These are phyloP conservation scores for Ceratocystis diversiconidia DNA, from an alignment of 2,329 filamentous ascomycete genomes.

Conservation along the genomic window DNA sequence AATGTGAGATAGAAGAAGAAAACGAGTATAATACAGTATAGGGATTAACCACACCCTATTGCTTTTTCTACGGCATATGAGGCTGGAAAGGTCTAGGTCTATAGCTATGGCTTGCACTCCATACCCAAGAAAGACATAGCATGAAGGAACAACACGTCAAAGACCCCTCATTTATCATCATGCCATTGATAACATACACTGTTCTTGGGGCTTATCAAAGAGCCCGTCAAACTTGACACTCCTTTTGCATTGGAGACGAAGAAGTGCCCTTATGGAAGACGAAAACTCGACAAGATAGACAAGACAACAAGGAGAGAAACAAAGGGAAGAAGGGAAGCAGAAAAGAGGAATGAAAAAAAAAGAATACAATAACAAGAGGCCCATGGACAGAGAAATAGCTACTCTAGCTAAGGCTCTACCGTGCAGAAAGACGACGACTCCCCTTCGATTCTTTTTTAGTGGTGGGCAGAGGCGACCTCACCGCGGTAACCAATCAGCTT, in stretches of 20 bases:
- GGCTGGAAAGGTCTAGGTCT: background rate
- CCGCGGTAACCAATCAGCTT: slow-evolving; percentile 91
- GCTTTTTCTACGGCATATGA: background rate
- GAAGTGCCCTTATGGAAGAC: background rate
- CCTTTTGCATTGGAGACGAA: background rate
- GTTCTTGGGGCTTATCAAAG: background rate
- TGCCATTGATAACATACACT: background rate
- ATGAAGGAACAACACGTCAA: background rate
- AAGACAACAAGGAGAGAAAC: slow-evolving; percentile 2
- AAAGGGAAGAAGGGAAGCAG: background rate
- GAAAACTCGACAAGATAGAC: slow-evolving; percentile 7
- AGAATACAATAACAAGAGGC: slow-evolving; percentile 2
- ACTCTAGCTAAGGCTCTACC: background rate
- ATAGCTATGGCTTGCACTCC: background rate
- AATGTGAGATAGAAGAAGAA: background rate
- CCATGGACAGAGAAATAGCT: background rate
- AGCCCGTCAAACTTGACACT: background rate
- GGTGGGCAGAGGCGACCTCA: slow-evolving; percentile 45
- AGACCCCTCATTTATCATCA: background rate
- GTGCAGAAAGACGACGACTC: background rate
- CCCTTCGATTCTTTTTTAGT: slow-evolving; percentile 30
- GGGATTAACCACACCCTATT: background rate
- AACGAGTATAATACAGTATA: slow-evolving; percentile 1
- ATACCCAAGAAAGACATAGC: background rate
- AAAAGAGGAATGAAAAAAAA: background rate